Conservation (phyloP, 169 alveolate species). For the Cystoisospora suis region DNA sequence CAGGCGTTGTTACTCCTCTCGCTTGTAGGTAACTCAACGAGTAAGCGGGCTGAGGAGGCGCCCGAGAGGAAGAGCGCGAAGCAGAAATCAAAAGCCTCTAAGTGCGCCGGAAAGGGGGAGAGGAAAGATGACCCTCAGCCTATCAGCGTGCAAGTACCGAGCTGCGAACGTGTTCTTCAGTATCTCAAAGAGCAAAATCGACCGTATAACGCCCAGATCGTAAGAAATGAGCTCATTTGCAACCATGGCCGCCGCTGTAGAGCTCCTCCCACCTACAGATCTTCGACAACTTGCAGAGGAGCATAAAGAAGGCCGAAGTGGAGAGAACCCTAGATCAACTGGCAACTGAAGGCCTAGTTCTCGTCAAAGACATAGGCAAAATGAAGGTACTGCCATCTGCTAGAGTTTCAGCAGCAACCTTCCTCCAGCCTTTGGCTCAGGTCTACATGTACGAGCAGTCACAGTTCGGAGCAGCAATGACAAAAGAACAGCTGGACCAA, state of each 20-base stretch:
- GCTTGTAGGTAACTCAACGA: too few relatives aligned
- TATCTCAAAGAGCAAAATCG: slow-evolving; percentile 59
- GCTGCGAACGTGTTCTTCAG: slow-evolving; percentile 17
- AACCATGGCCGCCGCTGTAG: neutral
- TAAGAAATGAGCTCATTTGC: slow-evolving; percentile 24
- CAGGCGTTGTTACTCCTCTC: too few relatives aligned
- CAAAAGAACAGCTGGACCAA: neutral
- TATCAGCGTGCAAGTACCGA: neutral
- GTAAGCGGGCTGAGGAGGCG: too few relatives aligned
- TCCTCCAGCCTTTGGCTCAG: neutral
- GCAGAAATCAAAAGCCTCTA: too few relatives aligned
- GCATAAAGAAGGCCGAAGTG: slow-evolving; percentile 37
- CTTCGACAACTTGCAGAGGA: slow-evolving; percentile 39
- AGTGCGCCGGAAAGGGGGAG: neutral
- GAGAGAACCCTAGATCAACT: slow-evolving; percentile 47
- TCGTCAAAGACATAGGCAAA: slow-evolving; percentile 60
- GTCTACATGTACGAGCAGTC: slow-evolving; percentile 58
- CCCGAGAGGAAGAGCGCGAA: too few relatives aligned
- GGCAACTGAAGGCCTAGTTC: slow-evolving; percentile 37
- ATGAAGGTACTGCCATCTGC: neutral
- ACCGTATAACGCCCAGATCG: slow-evolving; percentile 63
- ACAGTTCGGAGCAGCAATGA: slow-evolving; percentile 30
- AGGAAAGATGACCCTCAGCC: neutral
- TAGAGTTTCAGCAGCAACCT: neutral
- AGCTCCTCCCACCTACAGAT: neutral